Evolutionary conservation across 805 yeast species (phyloP).

Genomic region (Lipomyces mesembrius): DNA sequence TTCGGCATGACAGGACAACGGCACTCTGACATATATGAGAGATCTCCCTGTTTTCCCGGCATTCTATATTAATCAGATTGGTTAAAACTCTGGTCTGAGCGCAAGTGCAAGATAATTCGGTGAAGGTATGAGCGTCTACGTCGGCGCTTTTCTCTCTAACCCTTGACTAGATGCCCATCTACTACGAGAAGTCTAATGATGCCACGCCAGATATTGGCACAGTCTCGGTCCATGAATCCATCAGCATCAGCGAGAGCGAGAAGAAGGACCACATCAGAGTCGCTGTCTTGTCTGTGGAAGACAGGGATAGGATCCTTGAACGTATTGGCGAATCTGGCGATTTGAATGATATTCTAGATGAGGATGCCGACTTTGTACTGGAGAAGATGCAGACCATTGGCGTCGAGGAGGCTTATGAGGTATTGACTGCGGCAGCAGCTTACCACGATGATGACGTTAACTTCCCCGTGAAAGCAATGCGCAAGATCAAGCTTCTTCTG

Average conservation of each 20-base stretch:
- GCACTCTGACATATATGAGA: not conserved
- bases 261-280: slow-evolving; percentile 2
- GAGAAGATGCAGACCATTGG: slow-evolving; percentile 26
- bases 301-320: slow-evolving; percentile 12
- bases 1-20: not conserved
- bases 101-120: not conserved
- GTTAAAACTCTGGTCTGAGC: not conserved
- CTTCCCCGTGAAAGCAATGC: slow-evolving; percentile 49
- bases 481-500: slow-evolving; percentile 44
- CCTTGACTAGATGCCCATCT: not conserved
- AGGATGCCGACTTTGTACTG: slow-evolving; percentile 45
- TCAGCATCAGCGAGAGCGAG: slow-evolving; percentile 1
- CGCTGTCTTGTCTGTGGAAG: slow-evolving; percentile 2
- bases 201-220: not conserved
- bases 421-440: slow-evolving; percentile 49
- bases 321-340: slow-evolving; percentile 31
- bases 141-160: not conserved
- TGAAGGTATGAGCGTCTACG: not conserved
- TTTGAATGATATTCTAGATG: slow-evolving; percentile 21
- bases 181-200: not conserved
- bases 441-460: slow-evolving; percentile 56
- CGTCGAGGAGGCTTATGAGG: slow-evolving; percentile 49
- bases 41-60: not conserved
- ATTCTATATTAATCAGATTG: not conserved
- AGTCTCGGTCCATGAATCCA: slow-evolving; percentile 6